Percentiles rank a stretch among this genome's conserved stretches.
These are phyloP conservation scores for Melaleuca quinquenervia DNA, from an alignment of 345 rosid genomes.

Conservation along the genomic window DNA sequence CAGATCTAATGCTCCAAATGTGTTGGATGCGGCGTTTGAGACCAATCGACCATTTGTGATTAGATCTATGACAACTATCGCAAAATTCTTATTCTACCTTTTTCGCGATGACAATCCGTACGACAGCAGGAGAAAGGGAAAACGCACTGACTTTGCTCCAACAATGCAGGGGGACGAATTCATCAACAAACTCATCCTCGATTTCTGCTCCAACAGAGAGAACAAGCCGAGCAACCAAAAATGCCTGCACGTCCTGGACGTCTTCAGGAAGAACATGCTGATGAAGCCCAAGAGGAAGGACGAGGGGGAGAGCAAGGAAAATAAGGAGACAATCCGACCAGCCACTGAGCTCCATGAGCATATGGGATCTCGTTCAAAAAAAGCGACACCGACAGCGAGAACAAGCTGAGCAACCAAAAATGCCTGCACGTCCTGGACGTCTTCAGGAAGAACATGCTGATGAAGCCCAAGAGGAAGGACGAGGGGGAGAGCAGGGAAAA, in stretches of 20 bases:
- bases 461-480: not conserved
- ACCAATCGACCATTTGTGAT: too few species aligned
- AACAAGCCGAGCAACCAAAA: slow-evolving; percentile 1
- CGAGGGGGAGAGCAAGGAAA: not conserved
- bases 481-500: not conserved
- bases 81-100: not conserved
- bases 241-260: slow-evolving; percentile 37
- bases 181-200: slow-evolving; percentile 20
- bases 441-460: not conserved
- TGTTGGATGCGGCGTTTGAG: too few species aligned
- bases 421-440: not conserved
- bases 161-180: slow-evolving; percentile 17
- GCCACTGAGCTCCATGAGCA: too few species aligned
- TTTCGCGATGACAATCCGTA: too few species aligned
- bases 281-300: not conserved
- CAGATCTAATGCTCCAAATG: not conserved
- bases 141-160: not conserved
- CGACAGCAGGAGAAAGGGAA: too few species aligned
- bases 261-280: slow-evolving; percentile 20
- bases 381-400: slow-evolving; percentile 11
- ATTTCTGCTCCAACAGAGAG: slow-evolving; percentile 16
- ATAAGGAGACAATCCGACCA: too few species aligned
- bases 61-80: not conserved
- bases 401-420: too few species aligned
- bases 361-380: slow-evolving; percentile 26